Percentiles rank a stretch among this genome's conserved stretches.
Conservation (phyloP, 2,329 filamentous ascomycete genomes). For the Calonectria honghensis region DNA sequence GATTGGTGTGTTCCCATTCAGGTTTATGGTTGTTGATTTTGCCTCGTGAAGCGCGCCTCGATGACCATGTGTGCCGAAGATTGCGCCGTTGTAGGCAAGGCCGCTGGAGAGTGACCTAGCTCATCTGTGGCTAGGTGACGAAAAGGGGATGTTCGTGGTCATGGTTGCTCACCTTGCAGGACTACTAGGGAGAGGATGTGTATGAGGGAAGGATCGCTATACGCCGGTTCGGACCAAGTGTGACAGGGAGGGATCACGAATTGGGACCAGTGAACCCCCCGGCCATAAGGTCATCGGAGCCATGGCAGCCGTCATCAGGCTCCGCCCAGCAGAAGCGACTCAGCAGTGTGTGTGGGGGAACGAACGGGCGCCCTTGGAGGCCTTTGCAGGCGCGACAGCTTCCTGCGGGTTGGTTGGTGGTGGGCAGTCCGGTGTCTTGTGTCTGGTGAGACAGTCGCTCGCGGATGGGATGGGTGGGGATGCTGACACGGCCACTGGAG, state of each 20-base stretch:
- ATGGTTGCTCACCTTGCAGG: conserved; percentile 29
- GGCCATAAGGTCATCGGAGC: conserved; percentile 30
- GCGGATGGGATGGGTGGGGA: conserved; percentile 1
- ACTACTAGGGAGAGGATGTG: conserved; percentile 8
- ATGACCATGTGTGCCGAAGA: conserved; percentile 2
- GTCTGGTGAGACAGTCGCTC: conserved; percentile 2
- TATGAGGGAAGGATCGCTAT: conserved; percentile 9
- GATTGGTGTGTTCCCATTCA: not conserved
- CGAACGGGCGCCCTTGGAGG: conserved; percentile 7
- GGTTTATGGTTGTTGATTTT: conserved; percentile 2
- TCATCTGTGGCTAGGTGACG: conserved; percentile 8
- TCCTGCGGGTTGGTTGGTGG: conserved; percentile 6
- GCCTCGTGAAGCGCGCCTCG: conserved; percentile 23
- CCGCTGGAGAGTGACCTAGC: not conserved
- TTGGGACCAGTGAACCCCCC: conserved; percentile 15
- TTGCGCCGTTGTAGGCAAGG: conserved; percentile 12
- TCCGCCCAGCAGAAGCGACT: conserved; percentile 20
- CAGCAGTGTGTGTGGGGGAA: conserved; percentile 8
- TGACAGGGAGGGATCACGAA: conserved; percentile 28
- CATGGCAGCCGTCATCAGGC: conserved; percentile 34
- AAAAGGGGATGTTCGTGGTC: conserved; percentile 4
- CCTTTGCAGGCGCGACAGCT: conserved; percentile 1
- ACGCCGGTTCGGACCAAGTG: conserved; percentile 17
- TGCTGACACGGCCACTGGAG: conserved; percentile 19
- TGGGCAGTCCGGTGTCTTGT: conserved; percentile 1